Evolutionary conservation across 2,329 filamentous ascomycete species (phyloP).

Genomic region (Penicillium sumatraense): DNA sequence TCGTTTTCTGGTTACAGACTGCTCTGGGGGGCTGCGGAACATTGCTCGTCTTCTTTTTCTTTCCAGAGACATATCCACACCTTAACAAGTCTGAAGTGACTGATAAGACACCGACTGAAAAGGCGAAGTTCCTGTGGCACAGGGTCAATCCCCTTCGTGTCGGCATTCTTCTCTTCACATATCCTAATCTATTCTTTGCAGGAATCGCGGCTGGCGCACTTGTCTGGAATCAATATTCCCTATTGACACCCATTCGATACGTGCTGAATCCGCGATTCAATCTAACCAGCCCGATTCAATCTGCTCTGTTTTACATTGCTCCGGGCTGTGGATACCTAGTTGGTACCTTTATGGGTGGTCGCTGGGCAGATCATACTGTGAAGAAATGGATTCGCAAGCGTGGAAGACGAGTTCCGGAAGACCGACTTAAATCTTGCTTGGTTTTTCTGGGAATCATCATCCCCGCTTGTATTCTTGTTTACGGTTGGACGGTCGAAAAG

Average conservation of each 20-base stretch:
- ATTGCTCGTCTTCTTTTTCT: constrained; percentile 65
- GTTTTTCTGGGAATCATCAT: constrained; percentile 62
- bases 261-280: constrained; percentile 75
- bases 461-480: constrained; percentile 68
- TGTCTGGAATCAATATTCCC: constrained; percentile 76
- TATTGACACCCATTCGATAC: constrained; percentile 72
- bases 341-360: constrained; percentile 73
- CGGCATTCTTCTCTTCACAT: constrained; percentile 66
- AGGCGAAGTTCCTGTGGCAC: constrained; percentile 59
- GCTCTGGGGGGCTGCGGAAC: constrained; percentile 66
- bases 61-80: constrained; percentile 74
- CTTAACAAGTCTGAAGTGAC: constrained; percentile 66
- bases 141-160: constrained; percentile 69
- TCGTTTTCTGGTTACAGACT: constrained; percentile 78
- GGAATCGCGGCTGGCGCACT: constrained; percentile 65
- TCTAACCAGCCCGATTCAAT: constrained; percentile 67
- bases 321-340: constrained; percentile 72
- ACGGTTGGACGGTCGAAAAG: constrained; percentile 68
- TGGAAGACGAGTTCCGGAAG: constrained; percentile 67
- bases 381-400: constrained; percentile 66
- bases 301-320: constrained; percentile 74
- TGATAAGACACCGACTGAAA: constrained; percentile 56
- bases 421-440: constrained; percentile 65
- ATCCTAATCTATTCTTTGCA: constrained; percentile 69
- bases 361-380: constrained; percentile 70